Base-by-base conservation (phyloP, 2,329 filamentous ascomycete species). In the Fusarium euwallaceae region DNA sequence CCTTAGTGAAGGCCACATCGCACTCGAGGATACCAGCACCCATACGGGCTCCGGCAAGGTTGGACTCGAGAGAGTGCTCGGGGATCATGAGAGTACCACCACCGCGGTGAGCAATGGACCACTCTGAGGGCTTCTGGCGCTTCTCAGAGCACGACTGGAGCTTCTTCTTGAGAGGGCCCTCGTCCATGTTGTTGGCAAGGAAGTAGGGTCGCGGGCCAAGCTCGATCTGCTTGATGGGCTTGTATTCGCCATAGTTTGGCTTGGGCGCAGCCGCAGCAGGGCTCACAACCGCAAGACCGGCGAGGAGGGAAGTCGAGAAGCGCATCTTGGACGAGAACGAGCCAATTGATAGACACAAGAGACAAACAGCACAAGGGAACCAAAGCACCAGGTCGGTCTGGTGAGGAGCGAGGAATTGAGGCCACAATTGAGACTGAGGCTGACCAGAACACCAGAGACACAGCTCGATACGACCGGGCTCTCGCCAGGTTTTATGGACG, bases 11-110 rank as follows among this genome's bases (percentile, higher is more conserved):
- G 39, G 89, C 86, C 17, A 92, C 91, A 79, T 93, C 91, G 81
- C 91, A 93, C 82, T 93, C 91, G 61, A 92, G 86, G 51, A 92
- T 86, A 48, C 91, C 91, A 6, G 91, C 89, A 34, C 91, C 91
- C 91, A 92, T 92, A 22, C 91, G 86, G n/a, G 88, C 87, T 45
- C 91, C 91, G 0, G 91, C 91, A 61, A 89, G 81, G 77, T 88
- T 86, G 6, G 89, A 89, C 81, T 92, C 86, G 55, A 84, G 80
- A 36, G 89, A 90, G 82, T 93, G 89, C 83, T 93, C 91, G 20
- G 91, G 91, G 66, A 92, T 89, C 78, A 90, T 87, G 36, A 93
- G 83, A 9, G 90, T 88, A 4, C 86, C 91, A 64, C 88, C 88
- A 53, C 91, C 91, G 16, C 90, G 89, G 79, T 93, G 91, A 24